These are phyloP conservation scores for Pinus albicaulis DNA, from an alignment of 75 land plant species.

Conservation along the genomic window DNA sequence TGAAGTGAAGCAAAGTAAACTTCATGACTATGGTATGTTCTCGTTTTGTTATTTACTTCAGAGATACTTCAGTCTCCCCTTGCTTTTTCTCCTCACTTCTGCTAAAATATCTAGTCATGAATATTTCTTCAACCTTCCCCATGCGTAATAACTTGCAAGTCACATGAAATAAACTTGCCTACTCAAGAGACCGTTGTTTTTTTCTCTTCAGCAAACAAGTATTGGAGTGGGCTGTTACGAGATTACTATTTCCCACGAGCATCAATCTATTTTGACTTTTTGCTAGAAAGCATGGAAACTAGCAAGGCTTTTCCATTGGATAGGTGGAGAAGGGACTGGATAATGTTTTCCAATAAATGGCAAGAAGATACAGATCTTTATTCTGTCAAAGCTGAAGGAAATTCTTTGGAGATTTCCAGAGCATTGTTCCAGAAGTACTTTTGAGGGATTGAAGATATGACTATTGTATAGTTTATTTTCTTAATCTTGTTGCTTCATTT, in stretches of 20 bases:
- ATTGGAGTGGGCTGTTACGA: slow-evolving; percentile 84
- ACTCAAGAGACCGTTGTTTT: background rate
- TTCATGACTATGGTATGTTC: slow-evolving; percentile 95
- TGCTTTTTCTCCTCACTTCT: background rate
- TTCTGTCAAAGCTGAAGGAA: slow-evolving; percentile 65
- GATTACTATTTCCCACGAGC: slow-evolving; percentile 93
- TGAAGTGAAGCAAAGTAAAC: slow-evolving; percentile 62
- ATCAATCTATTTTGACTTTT: slow-evolving; percentile 45
- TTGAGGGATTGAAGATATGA: background rate
- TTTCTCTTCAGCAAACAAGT: slow-evolving; percentile 74
- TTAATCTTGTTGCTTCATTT: no score
- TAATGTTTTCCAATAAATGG: slow-evolving; percentile 72
- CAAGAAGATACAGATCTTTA: slow-evolving; percentile 64
- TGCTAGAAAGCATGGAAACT: slow-evolving; percentile 42
- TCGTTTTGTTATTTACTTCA: background rate
- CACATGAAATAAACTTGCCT: background rate
- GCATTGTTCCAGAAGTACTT: slow-evolving; percentile 58
- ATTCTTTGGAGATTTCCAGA: slow-evolving; percentile 57
- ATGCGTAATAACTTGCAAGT: no score
- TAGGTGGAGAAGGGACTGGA: slow-evolving; percentile 84
- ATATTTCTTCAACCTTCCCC: background rate
- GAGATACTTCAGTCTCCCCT: background rate
- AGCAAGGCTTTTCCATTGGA: slow-evolving; percentile 52
- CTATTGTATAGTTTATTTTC: no score
- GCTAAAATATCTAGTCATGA: background rate